Evolutionary conservation across 2,329 filamentous ascomycete species (phyloP), one percentile per base, ranked within the genome.

Genomic region (Periconia digitata): DNA sequence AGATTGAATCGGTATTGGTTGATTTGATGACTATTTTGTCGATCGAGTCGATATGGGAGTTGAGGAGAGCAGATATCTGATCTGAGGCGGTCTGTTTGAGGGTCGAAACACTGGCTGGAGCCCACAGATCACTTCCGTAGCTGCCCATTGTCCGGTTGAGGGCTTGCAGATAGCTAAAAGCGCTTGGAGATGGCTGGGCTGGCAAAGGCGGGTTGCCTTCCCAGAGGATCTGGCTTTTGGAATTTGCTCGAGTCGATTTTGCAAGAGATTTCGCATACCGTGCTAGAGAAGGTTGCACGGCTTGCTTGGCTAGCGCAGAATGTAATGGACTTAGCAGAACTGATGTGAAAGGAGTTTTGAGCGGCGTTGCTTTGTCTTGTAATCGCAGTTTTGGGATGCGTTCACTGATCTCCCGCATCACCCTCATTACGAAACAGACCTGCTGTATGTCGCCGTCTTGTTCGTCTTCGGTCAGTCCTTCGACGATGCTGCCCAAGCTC

Each of bases 111-210:
- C 89, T 87, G 2, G 78, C 76, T 2, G 83, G 79, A 44, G 86
- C 91, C 92, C 92, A 97, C 2, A 96, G 70, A 66, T 96, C 92
- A 39, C 82, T 76, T 0, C 92, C 92, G 3, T 81, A 75, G 12
- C 79, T 75, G 3, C 80, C 80, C 90, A 96, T 95, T 5, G 79
- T 76, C 40, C 75, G 73, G 4, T 83, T 81, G 22, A 95, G 64
- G 38, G 77, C 77, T 20, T 84, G 82, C 41, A 96, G 63, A 46
- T 95, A 85, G 50, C 80, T 82, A 64, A 95, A 95, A 0, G 84
- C 76, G 17, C 79, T 78, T 0, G 89, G 85, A 0, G 90, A 92
- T 1, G 90, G 90, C 61, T 94, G 89, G 6, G 84, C 79, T 0
- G 92, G 92, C 36, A 96, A 68, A 21, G 83, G 77, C 0, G 89